Evolutionary conservation across 306 rosid genomes (phyloP), one percentile per base, ranked within the genome.

Genomic region (Prunus padus): DNA sequence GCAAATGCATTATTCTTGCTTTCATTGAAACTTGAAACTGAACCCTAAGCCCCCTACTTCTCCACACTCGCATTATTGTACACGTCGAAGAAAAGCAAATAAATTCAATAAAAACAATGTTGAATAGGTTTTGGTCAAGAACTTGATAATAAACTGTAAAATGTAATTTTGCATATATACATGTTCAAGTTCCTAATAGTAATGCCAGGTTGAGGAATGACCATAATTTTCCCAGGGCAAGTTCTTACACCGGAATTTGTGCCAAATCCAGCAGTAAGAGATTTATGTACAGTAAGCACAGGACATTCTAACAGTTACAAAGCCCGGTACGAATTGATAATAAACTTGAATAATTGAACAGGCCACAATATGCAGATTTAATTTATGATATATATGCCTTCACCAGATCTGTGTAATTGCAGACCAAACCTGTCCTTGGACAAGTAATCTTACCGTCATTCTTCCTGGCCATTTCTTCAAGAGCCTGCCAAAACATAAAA

Each of bases 401-500:
- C 66, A 85, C 88, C 82, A 92, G 84, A 22, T 95, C 97, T 10
- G 88, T 74, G 79, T 76, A 73, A 86, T 79, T 80, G 91, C 83
- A 95, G 31, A 72, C 65, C 19, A 71, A 72, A 63, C 93, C 93
- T 56, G 97, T 86, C 80, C 99, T 86, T 4, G 99, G 97, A 83
- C 99, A 95, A 56, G 75, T 88, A 82, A 95, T 89, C 78, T 77
- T 90, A 50, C 92, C 97, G 5, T 81, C 69, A 67, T 89, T 89
- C 87, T 86, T 89, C 84, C 81, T 89, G 26, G 97, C 96, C 97
- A 95, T 95, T 77, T 88, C 95, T 86, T 89, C 88, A 51, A 95
- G 96, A 46, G 99, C 97, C 97, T 95, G 89, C 78, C 85, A 82
- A 81, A 64, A 47, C 54, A 74, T 44, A 74, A 70, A 67, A 71